Evolutionary conservation across 345 rosid species (phyloP).

Genomic region (Syzygium grande): DNA sequence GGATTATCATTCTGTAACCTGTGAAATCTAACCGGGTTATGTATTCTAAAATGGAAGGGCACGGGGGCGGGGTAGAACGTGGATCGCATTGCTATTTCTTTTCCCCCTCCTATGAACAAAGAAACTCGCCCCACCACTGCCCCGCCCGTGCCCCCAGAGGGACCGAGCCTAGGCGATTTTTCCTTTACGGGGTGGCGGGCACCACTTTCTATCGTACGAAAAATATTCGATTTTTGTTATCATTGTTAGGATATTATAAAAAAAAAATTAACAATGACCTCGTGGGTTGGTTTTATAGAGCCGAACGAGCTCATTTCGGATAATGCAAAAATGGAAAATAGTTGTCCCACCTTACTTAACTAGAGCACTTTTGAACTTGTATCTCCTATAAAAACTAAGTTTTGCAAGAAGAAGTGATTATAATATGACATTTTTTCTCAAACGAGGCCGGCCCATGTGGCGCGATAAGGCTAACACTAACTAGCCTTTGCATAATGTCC

Average conservation of each 20-base stretch:
- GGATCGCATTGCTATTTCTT: neutral
- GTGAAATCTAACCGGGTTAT: neutral
- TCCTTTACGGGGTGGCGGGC: neutral
- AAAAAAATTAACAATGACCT: no score
- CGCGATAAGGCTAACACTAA: no score
- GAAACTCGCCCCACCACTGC: neutral
- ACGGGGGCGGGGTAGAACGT: neutral
- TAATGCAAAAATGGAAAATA: neutral
- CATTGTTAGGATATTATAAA: neutral
- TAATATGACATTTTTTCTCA: no score
- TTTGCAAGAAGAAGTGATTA: no score
- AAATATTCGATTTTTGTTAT: neutral
- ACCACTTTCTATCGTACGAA: neutral
- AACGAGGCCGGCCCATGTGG: no score
- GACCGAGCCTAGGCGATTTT: rapidly evolving
- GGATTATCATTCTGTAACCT: neutral
- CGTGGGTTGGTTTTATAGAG: neutral
- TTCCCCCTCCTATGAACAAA: neutral
- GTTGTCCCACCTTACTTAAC: no score
- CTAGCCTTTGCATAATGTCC: no score
- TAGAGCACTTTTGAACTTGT: neutral
- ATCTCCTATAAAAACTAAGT: no score
- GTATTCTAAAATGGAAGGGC: neutral
- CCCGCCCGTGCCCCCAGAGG: rapidly evolving
- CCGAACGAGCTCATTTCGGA: neutral